These are phyloP conservation scores for Persicaria maculosa DNA, from an alignment of 148 eudicot genomes.

Conservation along the genomic window DNA sequence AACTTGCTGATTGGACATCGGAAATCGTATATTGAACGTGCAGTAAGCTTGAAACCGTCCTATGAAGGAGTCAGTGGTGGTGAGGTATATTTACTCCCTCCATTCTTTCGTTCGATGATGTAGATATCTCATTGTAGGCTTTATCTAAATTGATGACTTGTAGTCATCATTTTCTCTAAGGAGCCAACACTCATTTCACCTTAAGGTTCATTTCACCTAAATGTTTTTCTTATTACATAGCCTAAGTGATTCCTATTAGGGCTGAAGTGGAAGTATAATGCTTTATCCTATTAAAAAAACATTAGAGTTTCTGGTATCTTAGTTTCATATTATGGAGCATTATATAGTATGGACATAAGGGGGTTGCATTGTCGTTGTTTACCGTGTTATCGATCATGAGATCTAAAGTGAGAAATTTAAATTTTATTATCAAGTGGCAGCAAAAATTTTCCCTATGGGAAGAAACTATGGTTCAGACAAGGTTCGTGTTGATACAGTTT, in stretches of 20 bases:
- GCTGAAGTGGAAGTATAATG: not conserved
- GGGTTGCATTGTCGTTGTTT: not conserved
- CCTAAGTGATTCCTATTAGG: not conserved
- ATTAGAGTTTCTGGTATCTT: not conserved
- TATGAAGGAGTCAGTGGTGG: slow-evolving; percentile 88
- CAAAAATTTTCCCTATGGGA: too few species aligned
- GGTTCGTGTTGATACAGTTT: too few species aligned
- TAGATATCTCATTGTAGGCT: not conserved
- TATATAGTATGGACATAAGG: not conserved
- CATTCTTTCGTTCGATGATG: not conserved
- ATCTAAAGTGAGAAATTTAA: too few species aligned
- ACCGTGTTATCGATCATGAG: too few species aligned
- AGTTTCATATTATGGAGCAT: not conserved
- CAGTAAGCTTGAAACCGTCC: slow-evolving; percentile 84
- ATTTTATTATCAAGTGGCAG: too few species aligned
- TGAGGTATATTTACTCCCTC: slow-evolving; percentile 42
- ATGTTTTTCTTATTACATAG: not conserved
- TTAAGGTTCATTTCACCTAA: not conserved
- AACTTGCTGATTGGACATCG: slow-evolving; percentile 94
- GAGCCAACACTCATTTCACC: not conserved
- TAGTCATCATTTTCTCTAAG: not conserved
- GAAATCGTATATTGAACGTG: slow-evolving; percentile 95
- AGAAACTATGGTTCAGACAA: too few species aligned
- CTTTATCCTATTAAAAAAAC: not conserved
- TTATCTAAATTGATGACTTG: not conserved